A percentile compares a stretch with the other conserved stretches of the same genome.
phyloP scores from a whole-genome alignment of 2,329 filamentous ascomycete genomes.

The Alternaria gaisen region DNA sequence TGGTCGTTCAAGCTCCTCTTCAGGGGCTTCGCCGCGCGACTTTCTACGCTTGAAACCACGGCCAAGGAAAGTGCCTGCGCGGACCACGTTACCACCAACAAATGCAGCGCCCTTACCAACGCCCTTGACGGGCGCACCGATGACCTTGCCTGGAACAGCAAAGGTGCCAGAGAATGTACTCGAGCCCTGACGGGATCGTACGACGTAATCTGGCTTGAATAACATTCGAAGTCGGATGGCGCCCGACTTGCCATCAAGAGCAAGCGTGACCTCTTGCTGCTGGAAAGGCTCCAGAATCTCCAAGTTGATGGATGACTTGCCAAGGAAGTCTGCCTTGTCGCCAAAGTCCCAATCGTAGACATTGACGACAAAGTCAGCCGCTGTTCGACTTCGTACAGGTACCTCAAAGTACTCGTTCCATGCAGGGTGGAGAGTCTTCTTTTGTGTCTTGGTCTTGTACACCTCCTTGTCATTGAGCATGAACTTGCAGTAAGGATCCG shows the following conservation, averaged over 20 bases:
- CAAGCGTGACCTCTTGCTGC: slow-evolving; percentile 75
- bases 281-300: slow-evolving; percentile 85
- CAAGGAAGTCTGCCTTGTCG: slow-evolving; percentile 92
- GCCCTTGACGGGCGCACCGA: slow-evolving; percentile 95
- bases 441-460: slow-evolving; percentile 94
- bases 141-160: slow-evolving; percentile 83
- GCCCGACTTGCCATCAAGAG: slow-evolving; percentile 89
- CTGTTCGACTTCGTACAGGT: slow-evolving; percentile 82
- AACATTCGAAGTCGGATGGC: slow-evolving; percentile 82
- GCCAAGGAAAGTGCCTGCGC: slow-evolving; percentile 89
- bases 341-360: slow-evolving; percentile 98
- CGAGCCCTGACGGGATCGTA: slow-evolving; percentile 84
- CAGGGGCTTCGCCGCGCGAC: slow-evolving; percentile 57
- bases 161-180: slow-evolving; percentile 95
- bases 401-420: slow-evolving; percentile 98
- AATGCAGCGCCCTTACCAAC: slow-evolving; percentile 77
- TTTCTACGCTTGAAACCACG: slow-evolving; percentile 82
- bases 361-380: slow-evolving; percentile 80
- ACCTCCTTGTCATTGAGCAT: slow-evolving; percentile 87
- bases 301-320: slow-evolving; percentile 77
- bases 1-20: slow-evolving; percentile 54
- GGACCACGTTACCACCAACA: slow-evolving; percentile 82
- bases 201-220: slow-evolving; percentile 93
- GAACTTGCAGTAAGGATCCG: slow-evolving; percentile 96
- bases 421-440: slow-evolving; percentile 92